These are phyloP conservation scores for Sarocladiaceae sp. DNA, from an alignment of 2,329 filamentous ascomycete species.

Conservation along the genomic window DNA sequence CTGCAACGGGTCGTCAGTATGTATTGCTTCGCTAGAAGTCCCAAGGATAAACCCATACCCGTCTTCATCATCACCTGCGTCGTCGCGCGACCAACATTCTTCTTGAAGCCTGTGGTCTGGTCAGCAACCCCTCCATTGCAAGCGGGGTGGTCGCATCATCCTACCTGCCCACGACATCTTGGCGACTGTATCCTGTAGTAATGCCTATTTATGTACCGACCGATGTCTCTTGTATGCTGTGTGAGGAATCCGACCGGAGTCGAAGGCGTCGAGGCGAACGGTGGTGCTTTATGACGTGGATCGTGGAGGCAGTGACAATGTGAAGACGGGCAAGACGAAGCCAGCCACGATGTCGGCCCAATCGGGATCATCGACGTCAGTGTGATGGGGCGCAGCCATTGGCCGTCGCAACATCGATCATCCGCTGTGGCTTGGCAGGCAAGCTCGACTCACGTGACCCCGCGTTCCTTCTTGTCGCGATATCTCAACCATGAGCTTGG, in stretches of 20 bases:
- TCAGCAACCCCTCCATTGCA: slow-evolving; percentile 24
- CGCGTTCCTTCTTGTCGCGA: slow-evolving; percentile 15
- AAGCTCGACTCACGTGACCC: slow-evolving; percentile 24
- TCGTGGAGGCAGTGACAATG: not conserved
- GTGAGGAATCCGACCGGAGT: too few relatives aligned
- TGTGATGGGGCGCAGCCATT: slow-evolving; percentile 17
- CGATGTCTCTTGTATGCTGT: too few relatives aligned
- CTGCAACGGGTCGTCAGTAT: slow-evolving; percentile 32
- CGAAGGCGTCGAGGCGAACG: too few relatives aligned
- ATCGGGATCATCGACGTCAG: slow-evolving; percentile 18
- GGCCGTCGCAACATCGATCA: slow-evolving; percentile 11
- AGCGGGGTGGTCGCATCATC: slow-evolving; percentile 20
- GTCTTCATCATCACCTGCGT: slow-evolving; percentile 99
- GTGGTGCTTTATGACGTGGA: not conserved
- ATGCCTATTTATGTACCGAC: not conserved
- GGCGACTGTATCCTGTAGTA: too few relatives aligned
- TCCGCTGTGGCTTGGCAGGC: slow-evolving; percentile 9
- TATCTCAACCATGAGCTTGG: too few relatives aligned
- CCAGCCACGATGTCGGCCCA: slow-evolving; percentile 23
- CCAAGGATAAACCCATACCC: slow-evolving; percentile 42
- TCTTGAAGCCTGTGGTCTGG: slow-evolving; percentile 51
- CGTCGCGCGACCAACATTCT: slow-evolving; percentile 97
- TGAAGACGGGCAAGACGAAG: slow-evolving; percentile 15
- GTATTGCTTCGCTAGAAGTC: too few relatives aligned
- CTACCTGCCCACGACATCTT: slow-evolving; percentile 70